A percentile compares a stretch with the other conserved stretches of the same genome.
phyloP scores from a whole-genome alignment of 140 eudicot species.

The Senecio squalidus region DNA sequence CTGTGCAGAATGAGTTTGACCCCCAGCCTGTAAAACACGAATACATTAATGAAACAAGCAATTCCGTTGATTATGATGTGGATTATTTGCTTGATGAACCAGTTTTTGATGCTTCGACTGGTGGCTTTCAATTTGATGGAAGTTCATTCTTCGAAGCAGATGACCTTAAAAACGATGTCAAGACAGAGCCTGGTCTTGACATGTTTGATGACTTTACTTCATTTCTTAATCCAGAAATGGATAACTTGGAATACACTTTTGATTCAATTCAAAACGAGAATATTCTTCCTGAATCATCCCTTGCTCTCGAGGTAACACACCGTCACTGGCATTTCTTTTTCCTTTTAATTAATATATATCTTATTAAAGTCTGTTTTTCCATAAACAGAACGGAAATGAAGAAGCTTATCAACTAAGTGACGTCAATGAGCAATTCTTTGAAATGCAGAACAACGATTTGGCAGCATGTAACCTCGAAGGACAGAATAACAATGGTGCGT shows the following conservation, averaged over 20 bases:
- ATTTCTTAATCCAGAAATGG: slow-evolving; percentile 45
- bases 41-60: slow-evolving; percentile 54
- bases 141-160: slow-evolving; percentile 62
- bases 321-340: neutral
- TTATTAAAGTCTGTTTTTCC: neutral
- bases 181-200: slow-evolving; percentile 42
- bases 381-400: slow-evolving; percentile 25
- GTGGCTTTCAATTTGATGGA: slow-evolving; percentile 40
- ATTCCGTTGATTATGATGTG: slow-evolving; percentile 31
- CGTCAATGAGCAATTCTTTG: slow-evolving; percentile 19
- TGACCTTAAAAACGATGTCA: slow-evolving; percentile 49
- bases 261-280: slow-evolving; percentile 35
- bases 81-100: slow-evolving; percentile 69
- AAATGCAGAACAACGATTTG: slow-evolving; percentile 27
- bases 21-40: slow-evolving; percentile 62
- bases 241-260: slow-evolving; percentile 31
- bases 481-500: slow-evolving; percentile 16
- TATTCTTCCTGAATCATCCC: slow-evolving; percentile 30
- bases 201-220: slow-evolving; percentile 54
- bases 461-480: slow-evolving; percentile 4
- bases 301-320: slow-evolving; percentile 32
- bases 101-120: slow-evolving; percentile 34
- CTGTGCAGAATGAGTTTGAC: slow-evolving; percentile 36
- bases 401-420: slow-evolving; percentile 19
- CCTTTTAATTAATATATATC: neutral